These are phyloP conservation scores for Pyricularia grisea DNA, from an alignment of 2,329 filamentous ascomycete genomes.

Conservation along the genomic window DNA sequence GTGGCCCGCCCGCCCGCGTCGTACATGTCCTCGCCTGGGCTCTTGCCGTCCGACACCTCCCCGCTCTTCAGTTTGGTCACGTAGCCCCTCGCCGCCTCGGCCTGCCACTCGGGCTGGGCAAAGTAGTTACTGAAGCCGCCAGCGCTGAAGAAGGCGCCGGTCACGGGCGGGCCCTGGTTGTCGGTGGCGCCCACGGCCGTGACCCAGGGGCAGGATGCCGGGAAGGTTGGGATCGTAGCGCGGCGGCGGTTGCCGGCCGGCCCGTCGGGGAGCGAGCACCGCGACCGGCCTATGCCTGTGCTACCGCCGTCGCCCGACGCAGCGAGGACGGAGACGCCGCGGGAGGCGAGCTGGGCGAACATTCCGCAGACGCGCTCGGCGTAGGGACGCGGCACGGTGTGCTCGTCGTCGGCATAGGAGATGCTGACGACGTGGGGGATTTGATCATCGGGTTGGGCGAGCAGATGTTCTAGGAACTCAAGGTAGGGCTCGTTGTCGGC, in stretches of 20 bases:
- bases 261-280: conserved; percentile 40
- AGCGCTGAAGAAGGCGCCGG: conserved; percentile 33
- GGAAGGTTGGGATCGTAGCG: conserved; percentile 53
- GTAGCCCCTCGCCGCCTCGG: conserved; percentile 27
- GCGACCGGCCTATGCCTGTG: conserved; percentile 23
- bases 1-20: conserved; percentile 35
- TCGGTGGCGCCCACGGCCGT: conserved; percentile 55
- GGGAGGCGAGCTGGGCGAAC: conserved; percentile 41
- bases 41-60: conserved; percentile 2
- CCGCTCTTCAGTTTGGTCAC: conserved; percentile 26
- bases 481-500: conserved; percentile 48
- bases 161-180: conserved; percentile 23
- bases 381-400: conserved; percentile 40
- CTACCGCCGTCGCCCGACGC: conserved; percentile 42
- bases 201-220: conserved; percentile 58
- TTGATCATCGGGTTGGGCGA: conserved; percentile 29
- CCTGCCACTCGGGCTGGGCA: conserved; percentile 34
- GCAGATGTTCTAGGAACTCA: conserved; percentile 40
- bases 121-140: conserved; percentile 47
- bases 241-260: conserved; percentile 49
- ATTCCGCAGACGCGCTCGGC: conserved; percentile 41
- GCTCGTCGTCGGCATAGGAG: conserved; percentile 50
- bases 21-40: conserved; percentile 31
- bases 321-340: conserved; percentile 41
- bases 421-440: conserved; percentile 48